Evolutionary conservation across 106 monocot genomes (phyloP), one percentile per base, ranked within the genome.

Genomic region (Hemerocallis citrina): DNA sequence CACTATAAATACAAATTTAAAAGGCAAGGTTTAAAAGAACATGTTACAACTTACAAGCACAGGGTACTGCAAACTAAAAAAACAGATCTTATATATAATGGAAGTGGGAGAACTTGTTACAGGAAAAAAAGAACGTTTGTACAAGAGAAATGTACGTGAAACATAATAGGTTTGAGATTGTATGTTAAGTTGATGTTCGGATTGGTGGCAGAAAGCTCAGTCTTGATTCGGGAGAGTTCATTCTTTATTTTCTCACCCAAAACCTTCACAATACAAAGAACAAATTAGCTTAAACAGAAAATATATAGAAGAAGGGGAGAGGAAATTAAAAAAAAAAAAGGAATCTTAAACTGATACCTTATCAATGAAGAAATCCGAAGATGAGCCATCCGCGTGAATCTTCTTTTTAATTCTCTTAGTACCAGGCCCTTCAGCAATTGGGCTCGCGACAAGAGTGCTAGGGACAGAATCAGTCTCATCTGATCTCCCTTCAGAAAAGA

Each of bases 161-260:
- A n/a, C n/a, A n/a, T n/a, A n/a, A n/a, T n/a, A n/a, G n/a, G n/a
- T n/a, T n/a, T n/a, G n/a, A n/a, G n/a, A n/a, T n/a, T n/a, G 30
- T 33, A 63, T 46, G 62, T 45, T 28, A 47, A 63, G 30, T 47
- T 31, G n/a, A 63, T 1, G 14, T 47, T 63, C 33, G 24, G 62
- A 63, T 45, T 45, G 25, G 62, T 46, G n/a, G 45, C 41, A n/a
- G 44, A 44, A 42, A 46, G 44, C 46, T 63, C 62, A 12, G 62
- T 31, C 19, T 47, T 47, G 11, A 63, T 63, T 33, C 62, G 57
- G 40, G 72, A 63, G n/a, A 89, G 85, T n/a, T 89, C 89, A 66
- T 78, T 85, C 69, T 85, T 89, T 68, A 84, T 89, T 59, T 77
- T 89, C 28, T 85, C 84, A 1, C 74, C 89, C 34, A 79, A 65